A percentile compares a stretch with the other conserved stretches of the same genome.
Evolutionary conservation across 2,329 filamentous ascomycete species (phyloP).

Genomic region (Aspergillus ustus): DNA sequence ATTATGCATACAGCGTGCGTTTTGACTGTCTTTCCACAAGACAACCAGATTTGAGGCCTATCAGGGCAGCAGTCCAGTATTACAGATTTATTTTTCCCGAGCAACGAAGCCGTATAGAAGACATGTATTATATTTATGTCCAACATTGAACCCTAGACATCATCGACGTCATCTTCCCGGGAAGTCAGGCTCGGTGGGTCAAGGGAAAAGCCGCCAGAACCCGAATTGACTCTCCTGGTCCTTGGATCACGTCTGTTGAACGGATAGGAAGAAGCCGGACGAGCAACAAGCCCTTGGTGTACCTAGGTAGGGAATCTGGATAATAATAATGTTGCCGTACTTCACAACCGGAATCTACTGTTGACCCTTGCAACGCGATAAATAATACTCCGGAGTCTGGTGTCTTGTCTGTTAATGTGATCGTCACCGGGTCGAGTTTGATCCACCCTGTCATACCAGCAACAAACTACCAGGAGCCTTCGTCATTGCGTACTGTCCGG

Average conservation of each 20-base stretch:
- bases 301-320: background rate
- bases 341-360: background rate
- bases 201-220: background rate
- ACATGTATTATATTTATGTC: background rate
- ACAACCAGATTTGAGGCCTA: background rate
- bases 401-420: background rate
- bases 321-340: background rate
- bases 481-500: background rate
- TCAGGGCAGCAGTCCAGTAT: background rate
- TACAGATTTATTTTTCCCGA: background rate
- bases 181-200: background rate
- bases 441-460: conserved; percentile 13
- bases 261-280: background rate
- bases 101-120: background rate
- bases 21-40: background rate
- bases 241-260: background rate
- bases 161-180: conserved; percentile 7
- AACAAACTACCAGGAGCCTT: background rate
- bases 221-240: background rate
- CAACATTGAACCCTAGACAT: background rate
- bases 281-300: background rate
- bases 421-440: conserved; percentile 1
- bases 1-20: background rate
- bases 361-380: background rate
- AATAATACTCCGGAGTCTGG: background rate